phyloP scores from a whole-genome alignment of 305 asterid species.

The Fraxinus platypoda region DNA sequence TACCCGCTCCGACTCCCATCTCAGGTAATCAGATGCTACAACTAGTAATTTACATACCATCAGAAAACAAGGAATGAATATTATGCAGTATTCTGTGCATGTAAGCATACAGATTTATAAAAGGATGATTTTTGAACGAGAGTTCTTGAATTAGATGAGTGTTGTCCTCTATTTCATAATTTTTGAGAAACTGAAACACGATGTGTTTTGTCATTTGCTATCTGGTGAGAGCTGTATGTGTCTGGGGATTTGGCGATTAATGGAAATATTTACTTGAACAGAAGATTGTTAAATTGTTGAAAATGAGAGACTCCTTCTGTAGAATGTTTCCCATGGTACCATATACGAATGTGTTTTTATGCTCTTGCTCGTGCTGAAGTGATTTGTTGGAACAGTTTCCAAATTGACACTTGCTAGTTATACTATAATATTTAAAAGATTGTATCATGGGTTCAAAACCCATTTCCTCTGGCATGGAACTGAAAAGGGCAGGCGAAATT shows the following conservation, averaged over 20 bases:
- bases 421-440: not conserved
- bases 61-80: not conserved
- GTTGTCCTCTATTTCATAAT: not conserved
- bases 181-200: not conserved
- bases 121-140: not conserved
- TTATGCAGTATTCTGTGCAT: not conserved
- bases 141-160: not conserved
- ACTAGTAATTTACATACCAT: not conserved
- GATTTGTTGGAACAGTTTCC: not conserved
- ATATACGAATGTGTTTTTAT: not conserved
- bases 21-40: slow-evolving; percentile 34
- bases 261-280: not conserved
- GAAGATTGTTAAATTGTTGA: not conserved
- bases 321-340: not conserved
- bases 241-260: not conserved
- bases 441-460: not conserved
- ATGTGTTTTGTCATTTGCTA: not conserved
- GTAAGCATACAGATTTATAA: not conserved
- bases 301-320: not conserved
- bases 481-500: not conserved
- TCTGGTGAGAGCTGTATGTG: not conserved
- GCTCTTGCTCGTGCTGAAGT: not conserved
- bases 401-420: not conserved
- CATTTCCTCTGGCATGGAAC: not conserved
- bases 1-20: slow-evolving; percentile 52